Base-by-base conservation (phyloP, 1,139 yeast genomes). In the Geotrichum candidum region DNA sequence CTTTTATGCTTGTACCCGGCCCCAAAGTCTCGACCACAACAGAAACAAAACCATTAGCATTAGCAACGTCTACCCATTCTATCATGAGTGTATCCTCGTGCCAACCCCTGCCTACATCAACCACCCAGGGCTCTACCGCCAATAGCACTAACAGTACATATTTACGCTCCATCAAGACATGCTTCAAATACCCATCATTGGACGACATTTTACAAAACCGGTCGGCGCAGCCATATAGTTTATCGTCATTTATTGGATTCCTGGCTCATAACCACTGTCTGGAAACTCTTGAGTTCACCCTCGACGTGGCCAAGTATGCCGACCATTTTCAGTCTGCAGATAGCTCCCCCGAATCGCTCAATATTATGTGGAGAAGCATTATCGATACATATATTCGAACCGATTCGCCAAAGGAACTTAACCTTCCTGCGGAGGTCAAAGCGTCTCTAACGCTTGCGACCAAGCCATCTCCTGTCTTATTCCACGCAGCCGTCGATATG, bases 231-330 rank as follows among this genome's bases (percentile, higher is more conserved):
- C 76, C 76, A 15, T 73, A 66, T 65, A 64, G 71, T 31, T 65
- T 73, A 53, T 61, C 68, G 27, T 70, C 68, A 38, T 73, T 75
- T 61, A 64, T 67, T 58, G 68, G 67, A 22, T 75, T 66, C 59
- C 65, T 74, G 38, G 64, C 69, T 38, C 70, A 68, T 51, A 71
- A 70, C 61, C 76, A 73, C 66, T 74, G 77, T 55, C 67, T 67
- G 41, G 78, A 75, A 65, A 69, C 72, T 10, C 68, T 75, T 54
- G 76, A 75, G 61, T 75, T 75, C 64, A 65, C 70, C 2, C 61
- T 72, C 59, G 76, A 72, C 57, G 73, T 72, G 35, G 62, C 65
- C 13, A 63, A 70, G 33, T 75, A 75, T 62, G 31, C 59, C 11
- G 53, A 55, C 13, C 51, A 38, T 38, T 62, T 56, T 46, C 38